Conservation (phyloP, 108 stramenopile genomes). For the Cafeteria roenbergensis region DNA sequence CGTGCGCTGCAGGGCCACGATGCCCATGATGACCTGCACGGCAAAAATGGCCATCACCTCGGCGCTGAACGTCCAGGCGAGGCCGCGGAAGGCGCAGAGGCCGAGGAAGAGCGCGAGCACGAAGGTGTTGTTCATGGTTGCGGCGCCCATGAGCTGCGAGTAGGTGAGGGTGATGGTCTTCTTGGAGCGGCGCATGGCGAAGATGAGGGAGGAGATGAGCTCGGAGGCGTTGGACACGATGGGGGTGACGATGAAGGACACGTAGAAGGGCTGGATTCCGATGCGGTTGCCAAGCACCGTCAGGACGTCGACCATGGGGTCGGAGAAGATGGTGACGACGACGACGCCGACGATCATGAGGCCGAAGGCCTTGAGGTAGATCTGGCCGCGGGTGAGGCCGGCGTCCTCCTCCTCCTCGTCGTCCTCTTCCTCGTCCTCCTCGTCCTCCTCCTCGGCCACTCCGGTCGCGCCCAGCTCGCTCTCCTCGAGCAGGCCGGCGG, state of each 20-base stretch:
- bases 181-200: slow-evolving; percentile 75
- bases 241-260: slow-evolving; percentile 87
- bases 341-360: slow-evolving; percentile 69
- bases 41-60: slow-evolving; percentile 79
- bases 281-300: slow-evolving; percentile 63
- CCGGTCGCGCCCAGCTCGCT: not conserved
- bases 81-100: slow-evolving; percentile 66
- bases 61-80: slow-evolving; percentile 88
- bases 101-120: slow-evolving; percentile 83
- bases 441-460: slow-evolving; percentile 9
- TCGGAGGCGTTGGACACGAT: slow-evolving; percentile 86
- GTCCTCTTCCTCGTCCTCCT: slow-evolving; percentile 29
- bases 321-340: slow-evolving; percentile 70
- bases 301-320: slow-evolving; percentile 94
- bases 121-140: slow-evolving; percentile 94
- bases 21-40: slow-evolving; percentile 65
- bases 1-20: slow-evolving; percentile 35
- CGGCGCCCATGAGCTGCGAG: slow-evolving; percentile 72
- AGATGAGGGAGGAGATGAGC: slow-evolving; percentile 74
- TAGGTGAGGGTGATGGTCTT: slow-evolving; percentile 75
- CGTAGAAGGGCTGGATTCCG: slow-evolving; percentile 69
- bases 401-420: slow-evolving; percentile 38
- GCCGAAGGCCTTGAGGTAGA: slow-evolving; percentile 63
- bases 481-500: not conserved
- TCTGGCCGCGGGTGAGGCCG: slow-evolving; percentile 56